phyloP scores from a whole-genome alignment of 768 basidiomycete species.

The Suillus discolor region DNA sequence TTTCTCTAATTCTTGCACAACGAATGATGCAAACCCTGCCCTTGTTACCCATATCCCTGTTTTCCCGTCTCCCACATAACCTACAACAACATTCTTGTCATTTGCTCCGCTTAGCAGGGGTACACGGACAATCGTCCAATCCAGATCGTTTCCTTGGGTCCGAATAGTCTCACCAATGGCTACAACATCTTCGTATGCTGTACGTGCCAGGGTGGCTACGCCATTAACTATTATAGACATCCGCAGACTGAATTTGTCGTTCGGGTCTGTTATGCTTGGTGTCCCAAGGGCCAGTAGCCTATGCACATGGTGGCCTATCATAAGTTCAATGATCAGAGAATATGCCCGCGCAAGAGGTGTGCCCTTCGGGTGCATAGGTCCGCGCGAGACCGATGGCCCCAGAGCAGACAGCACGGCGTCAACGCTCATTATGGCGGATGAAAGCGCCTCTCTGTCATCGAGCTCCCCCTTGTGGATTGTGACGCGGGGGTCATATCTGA shows the following conservation, averaged over 20 bases:
- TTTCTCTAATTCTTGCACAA: constrained; percentile 55
- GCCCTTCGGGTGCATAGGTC: constrained; percentile 41
- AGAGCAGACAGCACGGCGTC: constrained; percentile 69
- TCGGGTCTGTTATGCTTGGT: constrained; percentile 59
- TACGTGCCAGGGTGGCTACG: constrained; percentile 44
- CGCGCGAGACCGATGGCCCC: constrained; percentile 51
- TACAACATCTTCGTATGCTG: constrained; percentile 70
- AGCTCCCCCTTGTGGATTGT: constrained; percentile 58
- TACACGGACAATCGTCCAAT: constrained; percentile 74
- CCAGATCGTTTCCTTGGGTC: constrained; percentile 47
- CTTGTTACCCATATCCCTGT: constrained; percentile 53
- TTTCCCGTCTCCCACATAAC: constrained; percentile 69
- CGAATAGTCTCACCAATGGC: constrained; percentile 61
- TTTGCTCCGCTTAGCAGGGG: constrained; percentile 58
- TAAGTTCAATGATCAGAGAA: constrained; percentile 51
- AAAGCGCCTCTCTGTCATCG: constrained; percentile 50
- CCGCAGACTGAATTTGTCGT: constrained; percentile 55
- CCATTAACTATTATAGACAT: constrained; percentile 40
- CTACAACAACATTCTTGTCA: constrained; percentile 51
- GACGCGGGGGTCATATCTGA: constrained; percentile 46
- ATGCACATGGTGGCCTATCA: constrained; percentile 53
- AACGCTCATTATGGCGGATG: constrained; percentile 55
- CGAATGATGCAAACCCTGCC: constrained; percentile 61
- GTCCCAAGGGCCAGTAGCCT: constrained; percentile 72
- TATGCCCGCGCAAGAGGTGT: constrained; percentile 69